A percentile compares a stretch with the other conserved stretches of the same genome.
These are phyloP conservation scores for Lactarius trivialis DNA, from an alignment of 768 basidiomycete species.

Conservation along the genomic window DNA sequence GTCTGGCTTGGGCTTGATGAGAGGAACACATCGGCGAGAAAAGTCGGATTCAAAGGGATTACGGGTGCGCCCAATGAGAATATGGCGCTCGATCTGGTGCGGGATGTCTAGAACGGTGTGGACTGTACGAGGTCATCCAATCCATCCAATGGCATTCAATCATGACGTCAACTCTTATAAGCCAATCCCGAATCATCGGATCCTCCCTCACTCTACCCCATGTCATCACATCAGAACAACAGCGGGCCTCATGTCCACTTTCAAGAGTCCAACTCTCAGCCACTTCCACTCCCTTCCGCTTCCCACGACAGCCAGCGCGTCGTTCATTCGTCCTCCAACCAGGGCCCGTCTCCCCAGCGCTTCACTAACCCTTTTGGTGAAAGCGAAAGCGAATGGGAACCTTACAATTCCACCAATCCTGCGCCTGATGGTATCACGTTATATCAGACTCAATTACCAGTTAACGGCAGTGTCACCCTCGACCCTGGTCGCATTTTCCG, in stretches of 20 bases:
- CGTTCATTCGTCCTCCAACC: not conserved
- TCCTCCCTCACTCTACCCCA: not conserved
- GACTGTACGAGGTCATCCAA: no score
- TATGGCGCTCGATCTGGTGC: constrained; percentile 49
- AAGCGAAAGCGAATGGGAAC: not conserved
- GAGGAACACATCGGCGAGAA: constrained; percentile 50
- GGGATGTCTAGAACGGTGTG: not conserved
- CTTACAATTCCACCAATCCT: not conserved
- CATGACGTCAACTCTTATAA: constrained; percentile 10
- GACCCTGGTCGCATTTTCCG: not conserved
- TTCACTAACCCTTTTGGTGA: constrained; percentile 14
- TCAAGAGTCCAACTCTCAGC: not conserved
- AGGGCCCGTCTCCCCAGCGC: constrained; percentile 4
- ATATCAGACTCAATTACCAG: constrained; percentile 3
- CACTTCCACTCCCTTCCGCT: not conserved
- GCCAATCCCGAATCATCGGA: not conserved
- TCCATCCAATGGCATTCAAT: not conserved
- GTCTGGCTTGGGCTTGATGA: constrained; percentile 69
- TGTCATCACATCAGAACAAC: not conserved
- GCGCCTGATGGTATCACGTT: constrained; percentile 10
- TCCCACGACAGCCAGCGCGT: not conserved
- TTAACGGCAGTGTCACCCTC: constrained; percentile 11
- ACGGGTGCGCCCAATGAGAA: constrained; percentile 44
- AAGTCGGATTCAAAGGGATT: constrained; percentile 53
- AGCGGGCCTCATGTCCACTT: not conserved